Evolutionary conservation across 1,139 yeast genomes (phyloP).

Genomic region (Arxiozyma bovina): DNA sequence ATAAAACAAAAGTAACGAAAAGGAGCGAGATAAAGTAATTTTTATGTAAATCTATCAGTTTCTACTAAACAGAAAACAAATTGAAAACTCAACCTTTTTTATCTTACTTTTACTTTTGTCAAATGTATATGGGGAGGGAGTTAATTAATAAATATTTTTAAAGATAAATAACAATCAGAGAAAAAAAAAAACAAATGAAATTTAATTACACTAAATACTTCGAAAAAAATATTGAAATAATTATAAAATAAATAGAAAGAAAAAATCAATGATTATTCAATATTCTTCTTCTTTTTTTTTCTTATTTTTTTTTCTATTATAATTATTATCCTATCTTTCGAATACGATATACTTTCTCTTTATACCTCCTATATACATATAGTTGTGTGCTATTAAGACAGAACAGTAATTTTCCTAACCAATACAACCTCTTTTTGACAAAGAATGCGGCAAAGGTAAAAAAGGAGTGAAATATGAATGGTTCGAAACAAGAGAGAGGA

Average conservation of each 20-base stretch:
- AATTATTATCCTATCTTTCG: background rate
- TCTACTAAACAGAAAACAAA: too few relatives aligned
- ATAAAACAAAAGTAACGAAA: background rate
- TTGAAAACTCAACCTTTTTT: background rate
- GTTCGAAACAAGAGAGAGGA: too few relatives aligned
- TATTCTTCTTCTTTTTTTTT: too few relatives aligned
- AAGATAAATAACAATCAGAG: background rate
- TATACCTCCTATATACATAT: background rate
- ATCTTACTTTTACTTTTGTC: background rate
- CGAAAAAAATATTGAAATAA: too few relatives aligned
- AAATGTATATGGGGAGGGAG: background rate
- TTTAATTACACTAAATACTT: background rate
- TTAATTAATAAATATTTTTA: too few relatives aligned
- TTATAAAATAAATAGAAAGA: too few relatives aligned
- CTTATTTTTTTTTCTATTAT: too few relatives aligned
- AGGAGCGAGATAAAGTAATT: background rate
- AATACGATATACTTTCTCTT: background rate
- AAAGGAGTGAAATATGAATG: background rate
- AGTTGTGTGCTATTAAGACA: background rate
- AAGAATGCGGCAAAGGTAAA: too few relatives aligned
- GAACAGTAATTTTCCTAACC: background rate
- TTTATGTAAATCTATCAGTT: background rate
- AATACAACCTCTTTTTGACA: background rate
- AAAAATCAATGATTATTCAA: too few relatives aligned
- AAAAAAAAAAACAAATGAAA: too few relatives aligned